These are phyloP conservation scores for Antitrichia curtipendula DNA, from an alignment of 225 moss, liverwort and hornwort species.

Conservation along the genomic window DNA sequence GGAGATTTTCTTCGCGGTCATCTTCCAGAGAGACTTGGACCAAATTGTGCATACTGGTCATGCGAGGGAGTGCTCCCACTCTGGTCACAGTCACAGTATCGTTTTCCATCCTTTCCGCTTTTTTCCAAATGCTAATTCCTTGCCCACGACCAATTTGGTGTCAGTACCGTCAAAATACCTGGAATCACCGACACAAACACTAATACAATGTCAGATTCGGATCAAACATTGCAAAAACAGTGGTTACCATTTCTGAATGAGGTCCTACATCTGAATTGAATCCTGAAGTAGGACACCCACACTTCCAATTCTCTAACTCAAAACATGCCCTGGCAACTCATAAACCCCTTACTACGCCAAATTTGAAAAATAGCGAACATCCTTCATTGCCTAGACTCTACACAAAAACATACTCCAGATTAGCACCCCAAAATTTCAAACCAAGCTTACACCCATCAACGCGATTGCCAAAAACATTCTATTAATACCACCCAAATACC, in stretches of 20 bases:
- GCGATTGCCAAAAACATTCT: neutral
- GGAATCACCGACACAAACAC: neutral
- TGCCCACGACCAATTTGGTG: neutral
- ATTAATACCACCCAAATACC: neutral
- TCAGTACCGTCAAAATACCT: neutral
- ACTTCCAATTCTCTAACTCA: neutral
- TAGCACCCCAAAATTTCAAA: neutral
- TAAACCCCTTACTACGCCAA: neutral
- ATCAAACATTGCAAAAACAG: neutral
- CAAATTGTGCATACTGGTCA: constrained; percentile 40
- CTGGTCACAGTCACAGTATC: neutral
- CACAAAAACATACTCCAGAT: neutral
- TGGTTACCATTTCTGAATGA: neutral
- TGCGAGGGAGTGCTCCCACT: neutral
- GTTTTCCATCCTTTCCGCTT: neutral
- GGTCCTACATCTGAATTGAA: neutral
- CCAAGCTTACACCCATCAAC: neutral
- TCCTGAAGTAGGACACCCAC: neutral
- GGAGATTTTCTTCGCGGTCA: constrained; percentile 34
- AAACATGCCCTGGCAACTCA: neutral
- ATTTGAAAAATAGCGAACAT: neutral
- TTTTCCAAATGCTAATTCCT: neutral
- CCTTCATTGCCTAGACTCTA: neutral
- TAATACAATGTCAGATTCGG: neutral
- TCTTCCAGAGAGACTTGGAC: constrained; percentile 28